Conservation (phyloP, 129 eudicot genomes). For the Flaveria ramosissima region DNA sequence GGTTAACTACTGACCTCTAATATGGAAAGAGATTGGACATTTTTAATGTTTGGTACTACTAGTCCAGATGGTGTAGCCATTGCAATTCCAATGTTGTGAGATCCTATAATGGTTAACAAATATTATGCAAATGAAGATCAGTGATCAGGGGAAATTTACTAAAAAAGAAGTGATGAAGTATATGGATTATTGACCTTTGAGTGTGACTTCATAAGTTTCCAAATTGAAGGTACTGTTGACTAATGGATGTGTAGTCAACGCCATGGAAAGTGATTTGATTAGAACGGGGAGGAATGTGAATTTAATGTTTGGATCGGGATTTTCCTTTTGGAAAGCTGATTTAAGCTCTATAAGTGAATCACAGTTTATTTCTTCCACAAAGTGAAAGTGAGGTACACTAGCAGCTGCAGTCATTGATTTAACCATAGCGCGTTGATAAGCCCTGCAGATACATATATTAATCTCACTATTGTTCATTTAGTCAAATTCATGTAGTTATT, state of each 20-base stretch:
- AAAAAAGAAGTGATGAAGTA: not conserved
- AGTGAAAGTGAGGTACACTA: slow-evolving; percentile 90
- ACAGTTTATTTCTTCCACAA: slow-evolving; percentile 82
- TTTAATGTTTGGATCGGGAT: slow-evolving; percentile 76
- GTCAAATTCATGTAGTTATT: slow-evolving; percentile 3
- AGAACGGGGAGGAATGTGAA: slow-evolving; percentile 79
- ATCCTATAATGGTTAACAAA: slow-evolving; percentile 44
- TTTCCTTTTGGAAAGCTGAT: slow-evolving; percentile 67
- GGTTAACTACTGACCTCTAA: slow-evolving; percentile 56
- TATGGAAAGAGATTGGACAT: slow-evolving; percentile 83
- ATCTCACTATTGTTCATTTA: not conserved
- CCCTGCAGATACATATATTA: slow-evolving; percentile 56
- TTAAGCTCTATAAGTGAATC: slow-evolving; percentile 71
- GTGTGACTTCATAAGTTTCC: slow-evolving; percentile 66
- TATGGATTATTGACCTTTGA: slow-evolving; percentile 69
- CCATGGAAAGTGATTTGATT: slow-evolving; percentile 87
- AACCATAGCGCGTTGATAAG: slow-evolving; percentile 97
- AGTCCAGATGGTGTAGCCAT: slow-evolving; percentile 96
- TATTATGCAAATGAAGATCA: slow-evolving; percentile 48
- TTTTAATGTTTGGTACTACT: slow-evolving; percentile 91
- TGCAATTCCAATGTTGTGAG: slow-evolving; percentile 93
- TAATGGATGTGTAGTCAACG: slow-evolving; percentile 70
- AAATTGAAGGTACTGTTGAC: slow-evolving; percentile 81
- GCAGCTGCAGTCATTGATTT: slow-evolving; percentile 91
- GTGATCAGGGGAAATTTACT: not conserved